A percentile compares a stretch with the other conserved stretches of the same genome.
Conservation (phyloP, 1,284 basidiomycete species). For the Puccinia hordei region DNA sequence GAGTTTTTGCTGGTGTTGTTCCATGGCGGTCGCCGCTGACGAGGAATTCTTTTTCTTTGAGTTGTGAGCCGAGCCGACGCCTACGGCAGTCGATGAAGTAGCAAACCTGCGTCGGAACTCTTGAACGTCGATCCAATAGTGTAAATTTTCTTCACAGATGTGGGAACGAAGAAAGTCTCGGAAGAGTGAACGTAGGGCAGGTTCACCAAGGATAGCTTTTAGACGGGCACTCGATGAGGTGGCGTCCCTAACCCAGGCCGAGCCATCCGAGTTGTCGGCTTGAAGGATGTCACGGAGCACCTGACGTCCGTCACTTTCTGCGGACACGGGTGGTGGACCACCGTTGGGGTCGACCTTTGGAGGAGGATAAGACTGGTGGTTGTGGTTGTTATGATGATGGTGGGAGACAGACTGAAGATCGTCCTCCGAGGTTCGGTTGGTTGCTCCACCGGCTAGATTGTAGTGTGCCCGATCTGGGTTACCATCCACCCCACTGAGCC, state of each 20-base stretch:
- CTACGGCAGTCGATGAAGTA: slow-evolving; percentile 87
- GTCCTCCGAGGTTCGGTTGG: slow-evolving; percentile 62
- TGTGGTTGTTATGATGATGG: slow-evolving; percentile 61
- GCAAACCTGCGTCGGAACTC: slow-evolving; percentile 95
- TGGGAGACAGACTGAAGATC: slow-evolving; percentile 61
- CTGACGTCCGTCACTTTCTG: slow-evolving; percentile 72
- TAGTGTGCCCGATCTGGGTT: slow-evolving; percentile 48
- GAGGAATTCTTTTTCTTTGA: slow-evolving; percentile 61
- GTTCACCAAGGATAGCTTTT: slow-evolving; percentile 89
- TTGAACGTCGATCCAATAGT: slow-evolving; percentile 94
- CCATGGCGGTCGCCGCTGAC: slow-evolving; percentile 73
- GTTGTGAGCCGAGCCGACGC: slow-evolving; percentile 61
- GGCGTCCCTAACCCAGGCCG: slow-evolving; percentile 72
- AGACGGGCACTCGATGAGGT: slow-evolving; percentile 75
- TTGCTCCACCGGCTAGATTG: slow-evolving; percentile 15
- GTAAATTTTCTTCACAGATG: slow-evolving; percentile 97
- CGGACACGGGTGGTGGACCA: too few relatives aligned
- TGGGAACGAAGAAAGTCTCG: slow-evolving; percentile 89
- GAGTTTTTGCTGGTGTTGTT: slow-evolving; percentile 90
- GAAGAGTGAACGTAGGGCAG: slow-evolving; percentile 83
- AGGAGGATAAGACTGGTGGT: too few relatives aligned
- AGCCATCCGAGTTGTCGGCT: slow-evolving; percentile 60
- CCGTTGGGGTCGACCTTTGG: neutral
- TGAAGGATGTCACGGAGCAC: slow-evolving; percentile 61
- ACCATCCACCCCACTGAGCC: slow-evolving; percentile 60